Evolutionary conservation across 2,329 filamentous ascomycete species (phyloP).

Genomic region (Aspergillus chevalieri): DNA sequence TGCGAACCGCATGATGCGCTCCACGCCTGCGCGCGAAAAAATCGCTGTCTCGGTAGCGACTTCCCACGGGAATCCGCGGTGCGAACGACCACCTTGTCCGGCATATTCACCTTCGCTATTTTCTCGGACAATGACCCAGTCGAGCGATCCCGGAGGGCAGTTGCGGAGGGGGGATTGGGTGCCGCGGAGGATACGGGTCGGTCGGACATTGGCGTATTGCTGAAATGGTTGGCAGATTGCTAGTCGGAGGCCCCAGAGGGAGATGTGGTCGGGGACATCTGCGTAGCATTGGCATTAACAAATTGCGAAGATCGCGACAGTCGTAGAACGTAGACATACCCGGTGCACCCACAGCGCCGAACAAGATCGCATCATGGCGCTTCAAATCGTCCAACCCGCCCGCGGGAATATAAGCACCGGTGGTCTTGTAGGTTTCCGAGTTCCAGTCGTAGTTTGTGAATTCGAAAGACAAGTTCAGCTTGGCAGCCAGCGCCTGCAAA

Average conservation of each 20-base stretch:
- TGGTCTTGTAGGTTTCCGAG: constrained; percentile 60
- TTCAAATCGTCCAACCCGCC: constrained; percentile 53
- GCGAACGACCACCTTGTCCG: constrained; percentile 58
- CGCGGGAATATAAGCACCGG: constrained; percentile 59
- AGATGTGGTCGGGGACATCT: constrained; percentile 58
- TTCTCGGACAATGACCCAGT: constrained; percentile 63
- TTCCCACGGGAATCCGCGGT: constrained; percentile 55
- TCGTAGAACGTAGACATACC: constrained; percentile 21
- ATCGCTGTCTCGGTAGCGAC: constrained; percentile 57
- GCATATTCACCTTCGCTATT: constrained; percentile 64
- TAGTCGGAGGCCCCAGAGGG: constrained; percentile 51
- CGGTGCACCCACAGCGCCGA: constrained; percentile 62
- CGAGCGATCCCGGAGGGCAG: constrained; percentile 52
- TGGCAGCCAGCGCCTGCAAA: constrained; percentile 40
- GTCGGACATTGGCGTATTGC: constrained; percentile 53
- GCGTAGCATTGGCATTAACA: neutral
- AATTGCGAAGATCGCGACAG: neutral
- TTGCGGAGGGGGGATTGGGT: constrained; percentile 53
- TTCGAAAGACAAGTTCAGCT: constrained; percentile 53
- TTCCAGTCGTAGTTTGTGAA: constrained; percentile 63
- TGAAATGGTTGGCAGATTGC: constrained; percentile 52
- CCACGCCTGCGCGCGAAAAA: constrained; percentile 56
- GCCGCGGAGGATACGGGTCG: constrained; percentile 47
- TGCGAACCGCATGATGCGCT: constrained; percentile 57
- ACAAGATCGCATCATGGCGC: constrained; percentile 60